Base-by-base conservation (phyloP, 2,329 filamentous ascomycete genomes). In the Phaeosphaeria sp. region DNA sequence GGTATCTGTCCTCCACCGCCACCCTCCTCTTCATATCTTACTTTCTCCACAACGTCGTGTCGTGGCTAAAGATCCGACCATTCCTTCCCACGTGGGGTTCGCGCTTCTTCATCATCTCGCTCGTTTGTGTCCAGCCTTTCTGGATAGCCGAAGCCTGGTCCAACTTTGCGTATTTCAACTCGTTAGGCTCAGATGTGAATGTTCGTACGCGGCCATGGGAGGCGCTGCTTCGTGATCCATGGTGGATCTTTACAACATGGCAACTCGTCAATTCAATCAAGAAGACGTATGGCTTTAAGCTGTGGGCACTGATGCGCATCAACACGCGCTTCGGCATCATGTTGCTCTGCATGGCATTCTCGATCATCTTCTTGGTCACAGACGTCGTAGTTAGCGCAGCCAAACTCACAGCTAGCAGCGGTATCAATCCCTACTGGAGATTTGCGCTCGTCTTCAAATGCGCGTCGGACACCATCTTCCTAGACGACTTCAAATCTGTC, bases 161-260 rank as follows among this genome's bases (percentile, higher is more conserved):
- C 6, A 76, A 76, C 56, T 76, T 73, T 30, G 60, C 62, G 17
- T 76, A 76, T 63, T 76, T 76, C 63, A 76, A 76, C 46, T 59
- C 60, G 3, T 63, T 76, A 1, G 72, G 73, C 3, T 70, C 67
- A 11, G 58, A 66, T 9, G 70, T 59, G 17, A 76, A 75, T 36
- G 58, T 64, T 7, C 66, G 55, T 4, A 74, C 67, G 59, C 59
- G 73, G 2, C 72, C 73, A 1, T 76, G 62, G 62, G 73, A 76
- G 61, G 73, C 73, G 1, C 59, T 76, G 1, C 36, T 68, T 6
- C 67, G 73, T 6, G 73, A 75, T 23, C 73, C 73, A 0, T 76
- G 72, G 73, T 76, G 73, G 73, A 76, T 76, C 15, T 76, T 74
- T 41, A 76, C 72, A 0, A 75, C 73, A 0, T 75, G 68, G 69